A percentile compares a stretch with the other conserved stretches of the same genome.
These are phyloP conservation scores for Botrytis sinoallii DNA, from an alignment of 2,329 filamentous ascomycete genomes.

Conservation along the genomic window DNA sequence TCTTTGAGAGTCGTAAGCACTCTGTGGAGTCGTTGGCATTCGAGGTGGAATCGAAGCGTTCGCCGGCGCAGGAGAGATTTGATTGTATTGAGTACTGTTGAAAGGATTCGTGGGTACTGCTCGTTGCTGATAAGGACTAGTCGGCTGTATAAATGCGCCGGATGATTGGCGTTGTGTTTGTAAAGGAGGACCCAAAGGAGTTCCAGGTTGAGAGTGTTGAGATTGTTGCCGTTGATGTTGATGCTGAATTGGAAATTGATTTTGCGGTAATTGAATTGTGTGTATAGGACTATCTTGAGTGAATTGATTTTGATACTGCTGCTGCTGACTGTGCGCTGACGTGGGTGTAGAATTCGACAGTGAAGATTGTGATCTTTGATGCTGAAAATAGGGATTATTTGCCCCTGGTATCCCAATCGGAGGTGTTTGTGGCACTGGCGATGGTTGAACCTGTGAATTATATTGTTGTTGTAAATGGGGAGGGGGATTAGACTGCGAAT, in stretches of 20 bases:
- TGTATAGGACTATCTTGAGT: slow-evolving; percentile 51
- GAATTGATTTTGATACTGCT: slow-evolving; percentile 42
- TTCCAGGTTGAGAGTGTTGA: slow-evolving; percentile 35
- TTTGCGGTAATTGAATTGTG: slow-evolving; percentile 27
- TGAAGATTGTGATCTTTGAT: slow-evolving; percentile 53
- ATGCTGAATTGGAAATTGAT: slow-evolving; percentile 33
- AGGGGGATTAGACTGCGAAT: slow-evolving; percentile 30
- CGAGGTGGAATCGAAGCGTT: slow-evolving; percentile 41
- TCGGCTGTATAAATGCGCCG: slow-evolving; percentile 48
- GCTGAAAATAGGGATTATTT: slow-evolving; percentile 39
- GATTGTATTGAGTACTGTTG: slow-evolving; percentile 27
- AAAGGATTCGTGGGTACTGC: slow-evolving; percentile 34
- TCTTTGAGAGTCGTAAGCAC: slow-evolving; percentile 48
- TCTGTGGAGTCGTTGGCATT: slow-evolving; percentile 42
- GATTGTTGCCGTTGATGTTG: slow-evolving; percentile 35
- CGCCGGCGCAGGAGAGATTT: slow-evolving; percentile 40
- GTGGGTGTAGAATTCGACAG: slow-evolving; percentile 61
- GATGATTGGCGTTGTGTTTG: slow-evolving; percentile 45
- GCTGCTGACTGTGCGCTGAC: slow-evolving; percentile 56
- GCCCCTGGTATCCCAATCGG: slow-evolving; percentile 37
- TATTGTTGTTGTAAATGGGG: slow-evolving; percentile 35
- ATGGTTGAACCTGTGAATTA: slow-evolving; percentile 31
- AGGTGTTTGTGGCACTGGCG: slow-evolving; percentile 38
- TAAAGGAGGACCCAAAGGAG: slow-evolving; percentile 52
- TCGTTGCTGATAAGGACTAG: slow-evolving; percentile 60